Percentiles rank a stretch among this genome's conserved stretches.
Conservation (phyloP, 495 filamentous ascomycete genomes). For the Neurospora sp. region DNA sequence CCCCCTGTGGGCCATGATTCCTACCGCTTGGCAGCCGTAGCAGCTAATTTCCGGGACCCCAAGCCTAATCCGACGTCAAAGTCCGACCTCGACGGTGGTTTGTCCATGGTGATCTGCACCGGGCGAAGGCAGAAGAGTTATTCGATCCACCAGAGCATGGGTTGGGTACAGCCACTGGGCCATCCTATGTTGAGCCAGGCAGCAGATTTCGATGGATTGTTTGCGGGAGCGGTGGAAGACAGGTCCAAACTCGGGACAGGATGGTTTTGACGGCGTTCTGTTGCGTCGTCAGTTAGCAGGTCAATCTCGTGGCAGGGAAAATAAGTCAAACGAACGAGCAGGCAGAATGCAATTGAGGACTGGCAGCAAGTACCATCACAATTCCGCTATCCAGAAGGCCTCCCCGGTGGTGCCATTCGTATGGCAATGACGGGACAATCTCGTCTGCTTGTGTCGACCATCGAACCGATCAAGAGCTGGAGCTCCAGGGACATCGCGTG, state of each 20-base stretch:
- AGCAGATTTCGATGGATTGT: not conserved
- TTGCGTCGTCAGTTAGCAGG: not conserved
- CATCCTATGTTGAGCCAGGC: not conserved
- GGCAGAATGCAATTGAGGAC: not conserved
- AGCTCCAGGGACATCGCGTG: not conserved
- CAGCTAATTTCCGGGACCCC: not conserved
- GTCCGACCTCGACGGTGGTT: not conserved
- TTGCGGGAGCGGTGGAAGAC: not conserved
- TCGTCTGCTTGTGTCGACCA: not conserved
- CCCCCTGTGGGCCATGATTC: too few species aligned
- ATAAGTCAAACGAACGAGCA: not conserved
- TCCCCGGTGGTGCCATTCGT: not conserved
- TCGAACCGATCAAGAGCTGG: not conserved
- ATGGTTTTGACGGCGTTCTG: not conserved
- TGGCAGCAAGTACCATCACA: not conserved
- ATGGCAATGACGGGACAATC: not conserved
- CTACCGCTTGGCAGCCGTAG: not conserved
- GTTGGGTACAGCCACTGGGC: not conserved
- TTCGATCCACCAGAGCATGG: not conserved
- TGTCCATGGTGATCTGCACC: not conserved
- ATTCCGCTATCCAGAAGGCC: not conserved
- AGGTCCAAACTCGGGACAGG: not conserved
- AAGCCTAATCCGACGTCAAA: not conserved
- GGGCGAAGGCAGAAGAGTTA: not conserved
- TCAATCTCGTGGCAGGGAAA: not conserved